Conservation (phyloP, 2,329 filamentous ascomycete species). For the Epichloe brachyelytri region DNA sequence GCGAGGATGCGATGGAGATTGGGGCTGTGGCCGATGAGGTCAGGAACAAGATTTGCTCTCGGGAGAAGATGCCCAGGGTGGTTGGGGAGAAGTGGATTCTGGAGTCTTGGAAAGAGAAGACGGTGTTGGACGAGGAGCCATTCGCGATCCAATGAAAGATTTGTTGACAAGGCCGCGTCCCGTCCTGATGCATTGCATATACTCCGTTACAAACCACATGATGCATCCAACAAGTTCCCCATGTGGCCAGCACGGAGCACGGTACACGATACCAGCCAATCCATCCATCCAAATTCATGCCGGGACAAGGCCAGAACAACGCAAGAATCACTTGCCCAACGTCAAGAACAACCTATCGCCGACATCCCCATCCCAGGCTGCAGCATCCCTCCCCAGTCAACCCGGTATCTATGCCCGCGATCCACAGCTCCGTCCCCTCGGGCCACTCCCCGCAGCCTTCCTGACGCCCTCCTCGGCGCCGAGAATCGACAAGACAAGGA, state of each 20-base stretch:
- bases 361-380: slow-evolving; percentile 78
- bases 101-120: slow-evolving; percentile 68
- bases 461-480: slow-evolving; percentile 59
- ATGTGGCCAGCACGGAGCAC: no score
- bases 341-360: slow-evolving; percentile 85
- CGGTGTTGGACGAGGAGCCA: slow-evolving; percentile 65
- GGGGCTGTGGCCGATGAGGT: slow-evolving; percentile 28
- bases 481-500: slow-evolving; percentile 65
- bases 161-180: no score
- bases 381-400: slow-evolving; percentile 73
- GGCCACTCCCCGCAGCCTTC: slow-evolving; percentile 67
- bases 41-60: slow-evolving; percentile 30
- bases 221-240: no score
- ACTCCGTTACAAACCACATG: no score
- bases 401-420: slow-evolving; percentile 64
- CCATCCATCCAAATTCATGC: not conserved
- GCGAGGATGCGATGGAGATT: slow-evolving; percentile 25
- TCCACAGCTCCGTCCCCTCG: slow-evolving; percentile 65
- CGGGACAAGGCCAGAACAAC: not conserved
- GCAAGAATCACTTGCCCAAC: slow-evolving; percentile 12
- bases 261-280: not conserved
- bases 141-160: slow-evolving; percentile 23
- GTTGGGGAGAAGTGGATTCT: slow-evolving; percentile 62
- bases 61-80: slow-evolving; percentile 48
- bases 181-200: no score